A percentile compares a stretch with the other conserved stretches of the same genome.
phyloP scores from a whole-genome alignment of 2,329 filamentous ascomycete genomes.

The Monosporascus sp. region DNA sequence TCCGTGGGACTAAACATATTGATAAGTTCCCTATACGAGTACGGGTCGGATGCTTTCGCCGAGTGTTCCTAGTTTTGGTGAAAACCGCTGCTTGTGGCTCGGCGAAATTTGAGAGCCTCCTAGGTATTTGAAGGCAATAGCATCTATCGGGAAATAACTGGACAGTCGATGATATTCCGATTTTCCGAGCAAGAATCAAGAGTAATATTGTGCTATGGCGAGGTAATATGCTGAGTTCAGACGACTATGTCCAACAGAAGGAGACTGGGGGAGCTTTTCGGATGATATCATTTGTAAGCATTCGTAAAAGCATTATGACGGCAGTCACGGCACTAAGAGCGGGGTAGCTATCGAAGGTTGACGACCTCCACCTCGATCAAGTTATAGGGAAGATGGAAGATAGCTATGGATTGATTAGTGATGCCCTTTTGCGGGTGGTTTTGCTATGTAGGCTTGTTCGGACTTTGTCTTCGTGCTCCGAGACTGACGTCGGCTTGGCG shows the following conservation, averaged over 20 bases:
- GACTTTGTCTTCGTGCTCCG: neutral
- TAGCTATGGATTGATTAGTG: neutral
- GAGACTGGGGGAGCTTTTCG: neutral
- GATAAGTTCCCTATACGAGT: no score
- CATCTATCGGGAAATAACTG: no score
- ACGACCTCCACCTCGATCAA: conserved; percentile 8
- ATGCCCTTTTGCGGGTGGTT: neutral
- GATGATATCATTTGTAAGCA: conserved; percentile 28
- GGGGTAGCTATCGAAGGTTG: conserved; percentile 10
- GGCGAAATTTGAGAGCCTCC: no score
- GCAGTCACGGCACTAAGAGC: conserved; percentile 13
- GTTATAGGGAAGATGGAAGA: neutral
- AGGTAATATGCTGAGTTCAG: no score
- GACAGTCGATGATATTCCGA: no score
- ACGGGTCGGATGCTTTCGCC: no score
- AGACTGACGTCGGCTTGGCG: neutral
- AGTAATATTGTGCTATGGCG: no score
- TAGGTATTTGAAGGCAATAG: no score
- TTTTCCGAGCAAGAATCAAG: no score
- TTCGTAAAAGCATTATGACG: conserved; percentile 15
- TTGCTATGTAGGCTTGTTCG: neutral
- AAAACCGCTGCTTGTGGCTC: no score
- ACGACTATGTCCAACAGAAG: neutral
- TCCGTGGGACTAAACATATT: no score
- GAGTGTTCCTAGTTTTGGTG: no score